Evolutionary conservation across 768 basidiomycete genomes (phyloP), one percentile per base, ranked within the genome.

Genomic region (Ramaria sp.): DNA sequence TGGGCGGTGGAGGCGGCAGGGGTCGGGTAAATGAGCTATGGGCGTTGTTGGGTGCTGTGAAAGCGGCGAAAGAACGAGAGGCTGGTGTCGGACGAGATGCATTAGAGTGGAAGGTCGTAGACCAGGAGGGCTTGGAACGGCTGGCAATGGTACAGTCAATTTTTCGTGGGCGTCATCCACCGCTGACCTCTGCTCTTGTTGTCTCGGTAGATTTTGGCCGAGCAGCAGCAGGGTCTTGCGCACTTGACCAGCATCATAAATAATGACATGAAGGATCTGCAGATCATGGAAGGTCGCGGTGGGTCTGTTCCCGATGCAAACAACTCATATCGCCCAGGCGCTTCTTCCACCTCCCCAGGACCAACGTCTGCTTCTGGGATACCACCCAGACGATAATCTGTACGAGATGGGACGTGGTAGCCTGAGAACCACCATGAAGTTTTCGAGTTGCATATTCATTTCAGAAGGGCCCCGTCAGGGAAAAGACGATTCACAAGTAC

Each of bases 1-100:
- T 46, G 59, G 51, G 64, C 52, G 61, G 59, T 52, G 69, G 73
- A 65, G 59, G 64, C 53, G 80, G 85, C 52, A 70, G 85, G 64
- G 82, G 82, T 45, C 88, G 86, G 64, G 65, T 89, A 64, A 88
- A 87, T 61, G 91, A 92, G 65, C 71, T 93, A 27, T 93, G 91
- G 91, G 88, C 88, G 15, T 72, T 88, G 13, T 77, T 92, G 9
- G 88, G 88, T 3, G 82, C 86, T 46, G 72, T 91, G 17, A 78
- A 78, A 53, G 78, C 77, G 7, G 76, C 80, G 27, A 71, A 76
- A 62, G 82, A 84, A 63, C 53, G 63, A 12, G 65, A 63, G 19
- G 20, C 34, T 1, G 76, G 74, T 15, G 75, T 73, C 1, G 67
- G 66, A 27, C 58, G 45, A 2, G 62, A 60, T 4, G 57, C 51